phyloP scores from a whole-genome alignment of 371 early-diverging fungal genomes.

The Mortierella sp. region DNA sequence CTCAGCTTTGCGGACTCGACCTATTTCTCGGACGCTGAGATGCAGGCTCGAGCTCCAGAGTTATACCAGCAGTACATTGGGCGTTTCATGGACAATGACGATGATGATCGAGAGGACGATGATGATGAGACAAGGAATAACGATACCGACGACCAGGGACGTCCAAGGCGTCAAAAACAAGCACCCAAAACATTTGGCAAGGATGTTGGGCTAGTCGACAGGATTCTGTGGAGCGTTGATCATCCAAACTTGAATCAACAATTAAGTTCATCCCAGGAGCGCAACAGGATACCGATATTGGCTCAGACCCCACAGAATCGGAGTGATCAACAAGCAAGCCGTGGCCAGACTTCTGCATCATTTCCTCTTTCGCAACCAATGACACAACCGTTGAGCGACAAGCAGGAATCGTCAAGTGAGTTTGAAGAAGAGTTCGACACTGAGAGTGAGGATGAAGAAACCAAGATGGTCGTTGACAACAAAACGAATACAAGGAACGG shows the following conservation, averaged over 20 bases:
- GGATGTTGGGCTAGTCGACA: constrained; percentile 40
- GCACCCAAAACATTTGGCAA: constrained; percentile 26
- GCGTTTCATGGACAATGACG: constrained; percentile 47
- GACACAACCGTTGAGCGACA: too few species aligned
- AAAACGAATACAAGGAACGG: constrained; percentile 8
- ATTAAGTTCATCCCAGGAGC: too few species aligned
- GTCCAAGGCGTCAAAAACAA: background rate
- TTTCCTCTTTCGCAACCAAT: too few species aligned
- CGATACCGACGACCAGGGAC: constrained; percentile 13
- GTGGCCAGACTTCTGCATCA: too few species aligned
- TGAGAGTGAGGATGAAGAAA: constrained; percentile 39
- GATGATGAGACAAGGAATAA: constrained; percentile 3
- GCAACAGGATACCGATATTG: too few species aligned
- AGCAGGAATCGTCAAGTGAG: constrained; percentile 14
- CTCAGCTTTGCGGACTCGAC: constrained; percentile 51
- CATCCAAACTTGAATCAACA: constrained; percentile 23
- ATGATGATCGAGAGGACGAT: constrained; percentile 10
- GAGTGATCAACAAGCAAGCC: too few species aligned
- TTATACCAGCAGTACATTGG: constrained; percentile 52
- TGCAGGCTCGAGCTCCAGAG: constrained; percentile 46
- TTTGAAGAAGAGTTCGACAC: constrained; percentile 54
- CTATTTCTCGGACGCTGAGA: constrained; percentile 53
- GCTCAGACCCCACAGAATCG: too few species aligned
- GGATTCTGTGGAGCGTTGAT: constrained; percentile 48
- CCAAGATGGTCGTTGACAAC: constrained; percentile 14